A percentile compares a stretch with the other conserved stretches of the same genome.
Conservation (phyloP, 345 rosid species). For the Euphorbia tirucalli region DNA sequence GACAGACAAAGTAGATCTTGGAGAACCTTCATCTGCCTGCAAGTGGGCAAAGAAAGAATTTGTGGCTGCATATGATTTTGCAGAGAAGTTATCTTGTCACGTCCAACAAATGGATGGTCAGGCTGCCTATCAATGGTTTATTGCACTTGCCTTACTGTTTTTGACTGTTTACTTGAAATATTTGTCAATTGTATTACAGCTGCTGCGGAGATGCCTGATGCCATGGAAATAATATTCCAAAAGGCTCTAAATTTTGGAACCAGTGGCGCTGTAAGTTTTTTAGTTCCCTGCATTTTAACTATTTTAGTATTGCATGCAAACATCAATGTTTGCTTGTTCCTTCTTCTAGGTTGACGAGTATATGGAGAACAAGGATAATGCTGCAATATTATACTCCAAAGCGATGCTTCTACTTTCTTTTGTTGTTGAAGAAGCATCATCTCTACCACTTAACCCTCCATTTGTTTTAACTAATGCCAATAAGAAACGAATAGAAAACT, state of each 20-base stretch:
- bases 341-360: conserved; percentile 59
- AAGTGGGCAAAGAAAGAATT: conserved; percentile 62
- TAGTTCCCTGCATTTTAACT: not conserved
- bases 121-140: conserved; percentile 21
- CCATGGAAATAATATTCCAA: conserved; percentile 68
- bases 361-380: conserved; percentile 50
- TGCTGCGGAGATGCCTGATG: conserved; percentile 69
- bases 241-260: conserved; percentile 55
- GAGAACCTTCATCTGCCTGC: conserved; percentile 38
- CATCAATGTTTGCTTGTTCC: not conserved
- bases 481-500: conserved; percentile 51
- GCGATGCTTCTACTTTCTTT: conserved; percentile 63
- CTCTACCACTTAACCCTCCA: conserved; percentile 57
- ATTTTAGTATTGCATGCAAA: not conserved
- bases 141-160: conserved; percentile 16
- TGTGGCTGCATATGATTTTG: conserved; percentile 49
- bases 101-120: conserved; percentile 53
- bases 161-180: conserved; percentile 18
- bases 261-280: conserved; percentile 57
- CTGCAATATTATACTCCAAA: conserved; percentile 57
- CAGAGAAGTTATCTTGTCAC: conserved; percentile 54
- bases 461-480: conserved; percentile 45
- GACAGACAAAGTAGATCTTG: conserved; percentile 35
- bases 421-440: conserved; percentile 54
- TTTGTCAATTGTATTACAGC: conserved; percentile 38